These are phyloP conservation scores for Dactylellina drechsleri DNA, from an alignment of 2,329 filamentous ascomycete genomes.

Conservation along the genomic window DNA sequence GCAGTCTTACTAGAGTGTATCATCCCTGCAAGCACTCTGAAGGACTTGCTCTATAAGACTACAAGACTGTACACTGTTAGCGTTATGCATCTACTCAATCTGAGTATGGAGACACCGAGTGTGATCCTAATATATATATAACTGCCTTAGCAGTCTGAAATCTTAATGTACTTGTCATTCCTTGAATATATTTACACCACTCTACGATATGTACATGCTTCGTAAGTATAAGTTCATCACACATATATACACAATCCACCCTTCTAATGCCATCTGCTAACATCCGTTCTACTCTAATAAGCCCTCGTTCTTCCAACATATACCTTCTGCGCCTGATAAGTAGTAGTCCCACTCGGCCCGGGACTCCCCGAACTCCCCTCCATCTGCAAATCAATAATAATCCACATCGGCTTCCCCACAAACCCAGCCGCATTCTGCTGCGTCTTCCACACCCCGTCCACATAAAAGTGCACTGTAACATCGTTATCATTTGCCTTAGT, in stretches of 20 bases:
- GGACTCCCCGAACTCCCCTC: slow-evolving; percentile 51
- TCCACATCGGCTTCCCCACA: slow-evolving; percentile 50
- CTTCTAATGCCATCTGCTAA: not conserved
- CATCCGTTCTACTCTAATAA: slow-evolving; percentile 13
- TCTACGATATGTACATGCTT: too few species aligned
- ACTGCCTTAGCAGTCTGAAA: too few species aligned
- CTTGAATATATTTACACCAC: too few species aligned
- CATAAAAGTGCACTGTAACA: slow-evolving; percentile 67
- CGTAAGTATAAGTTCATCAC: too few species aligned
- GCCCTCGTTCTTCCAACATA: slow-evolving; percentile 47
- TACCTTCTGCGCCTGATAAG: slow-evolving; percentile 51
- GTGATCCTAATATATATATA: too few species aligned
- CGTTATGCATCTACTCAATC: too few species aligned
- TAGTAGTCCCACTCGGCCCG: slow-evolving; percentile 44
- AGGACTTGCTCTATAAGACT: too few species aligned
- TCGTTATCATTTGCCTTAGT: slow-evolving; percentile 67
- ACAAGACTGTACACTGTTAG: too few species aligned
- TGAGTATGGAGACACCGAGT: too few species aligned
- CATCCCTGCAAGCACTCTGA: too few species aligned
- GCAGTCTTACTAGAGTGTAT: too few species aligned
- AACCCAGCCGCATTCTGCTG: slow-evolving; percentile 54
- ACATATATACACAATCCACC: not conserved
- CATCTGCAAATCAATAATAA: slow-evolving; percentile 54
- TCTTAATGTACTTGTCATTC: too few species aligned
- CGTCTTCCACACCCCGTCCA: slow-evolving; percentile 63